Conservation (phyloP, 495 filamentous ascomycete species). For the Rusavskia elegans region DNA sequence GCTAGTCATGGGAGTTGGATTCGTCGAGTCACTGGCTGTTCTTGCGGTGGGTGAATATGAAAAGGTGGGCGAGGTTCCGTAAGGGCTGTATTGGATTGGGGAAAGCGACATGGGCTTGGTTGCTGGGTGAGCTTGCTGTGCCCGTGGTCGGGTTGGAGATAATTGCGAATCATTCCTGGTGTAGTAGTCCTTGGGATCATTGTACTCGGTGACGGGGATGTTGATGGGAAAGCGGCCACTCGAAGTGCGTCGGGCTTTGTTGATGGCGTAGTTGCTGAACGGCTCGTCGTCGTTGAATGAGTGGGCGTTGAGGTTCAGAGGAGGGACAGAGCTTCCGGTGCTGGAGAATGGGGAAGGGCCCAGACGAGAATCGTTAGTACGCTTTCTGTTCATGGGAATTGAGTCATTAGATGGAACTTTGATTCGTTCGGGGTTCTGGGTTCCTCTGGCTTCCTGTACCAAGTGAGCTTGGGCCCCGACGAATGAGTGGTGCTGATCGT, state of each 20-base stretch:
- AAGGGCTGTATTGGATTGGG: neutral
- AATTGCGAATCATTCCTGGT: neutral
- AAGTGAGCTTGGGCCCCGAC: neutral
- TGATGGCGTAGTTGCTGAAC: neutral
- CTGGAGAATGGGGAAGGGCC: slow-evolving; percentile 4
- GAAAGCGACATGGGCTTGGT: neutral
- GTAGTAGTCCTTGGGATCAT: neutral
- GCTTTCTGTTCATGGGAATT: slow-evolving; percentile 4
- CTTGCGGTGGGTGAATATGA: slow-evolving; percentile 5
- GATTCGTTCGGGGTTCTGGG: neutral
- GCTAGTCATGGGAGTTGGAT: slow-evolving; percentile 5
- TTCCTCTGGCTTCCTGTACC: neutral
- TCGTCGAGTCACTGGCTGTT: slow-evolving; percentile 3
- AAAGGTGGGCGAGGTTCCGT: neutral
- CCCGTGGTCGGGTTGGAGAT: neutral
- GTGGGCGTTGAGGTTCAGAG: neutral
- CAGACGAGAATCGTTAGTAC: slow-evolving; percentile 3
- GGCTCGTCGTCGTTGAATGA: slow-evolving; percentile 1
- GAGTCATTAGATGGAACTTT: neutral
- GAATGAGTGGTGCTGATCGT: neutral
- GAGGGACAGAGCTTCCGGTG: neutral
- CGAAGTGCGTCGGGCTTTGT: neutral
- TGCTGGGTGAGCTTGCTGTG: neutral
- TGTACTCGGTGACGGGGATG: neutral
- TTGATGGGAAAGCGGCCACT: neutral